Conservation (phyloP, 2,329 filamentous ascomycete species). For the Xylaria sp. region DNA sequence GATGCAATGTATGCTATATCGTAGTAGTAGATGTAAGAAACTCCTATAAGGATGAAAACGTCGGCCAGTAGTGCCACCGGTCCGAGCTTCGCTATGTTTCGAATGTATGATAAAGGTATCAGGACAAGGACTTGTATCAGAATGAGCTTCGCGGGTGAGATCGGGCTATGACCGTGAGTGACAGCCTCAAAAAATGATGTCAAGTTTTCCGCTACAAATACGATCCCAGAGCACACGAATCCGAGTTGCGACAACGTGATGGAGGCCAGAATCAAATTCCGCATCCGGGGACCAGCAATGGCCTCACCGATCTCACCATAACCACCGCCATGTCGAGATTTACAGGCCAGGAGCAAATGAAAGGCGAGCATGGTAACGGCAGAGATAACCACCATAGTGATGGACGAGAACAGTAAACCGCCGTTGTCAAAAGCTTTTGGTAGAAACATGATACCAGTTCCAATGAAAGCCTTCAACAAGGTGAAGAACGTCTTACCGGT, state of each 20-base stretch:
- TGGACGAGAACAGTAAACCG: conserved; percentile 77
- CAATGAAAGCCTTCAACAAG: conserved; percentile 80
- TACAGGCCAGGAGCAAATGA: conserved; percentile 74
- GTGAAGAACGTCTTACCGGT: conserved; percentile 82
- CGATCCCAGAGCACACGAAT: conserved; percentile 80
- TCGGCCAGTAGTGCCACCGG: conserved; percentile 75
- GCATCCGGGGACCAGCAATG: conserved; percentile 71
- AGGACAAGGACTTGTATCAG: conserved; percentile 71
- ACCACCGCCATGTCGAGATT: conserved; percentile 70
- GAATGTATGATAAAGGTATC: conserved; percentile 74
- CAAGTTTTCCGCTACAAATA: conserved; percentile 81
- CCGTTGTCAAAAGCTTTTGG: conserved; percentile 81
- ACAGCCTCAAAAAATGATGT: conserved; percentile 74
- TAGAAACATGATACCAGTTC: conserved; percentile 84
- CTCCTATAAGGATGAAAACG: conserved; percentile 75
- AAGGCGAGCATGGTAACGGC: conserved; percentile 76
- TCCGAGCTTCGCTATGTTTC: conserved; percentile 79
- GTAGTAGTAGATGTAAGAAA: conserved; percentile 78
- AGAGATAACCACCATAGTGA: conserved; percentile 73
- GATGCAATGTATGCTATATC: conserved; percentile 67
- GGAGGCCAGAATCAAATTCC: conserved; percentile 72
- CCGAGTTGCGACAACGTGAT: conserved; percentile 80
- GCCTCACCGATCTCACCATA: conserved; percentile 78
- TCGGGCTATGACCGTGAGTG: conserved; percentile 56
- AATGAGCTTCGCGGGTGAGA: conserved; percentile 70